phyloP scores from a whole-genome alignment of 352 stramenopile genomes.

The Salisapilia sapeloensis region DNA sequence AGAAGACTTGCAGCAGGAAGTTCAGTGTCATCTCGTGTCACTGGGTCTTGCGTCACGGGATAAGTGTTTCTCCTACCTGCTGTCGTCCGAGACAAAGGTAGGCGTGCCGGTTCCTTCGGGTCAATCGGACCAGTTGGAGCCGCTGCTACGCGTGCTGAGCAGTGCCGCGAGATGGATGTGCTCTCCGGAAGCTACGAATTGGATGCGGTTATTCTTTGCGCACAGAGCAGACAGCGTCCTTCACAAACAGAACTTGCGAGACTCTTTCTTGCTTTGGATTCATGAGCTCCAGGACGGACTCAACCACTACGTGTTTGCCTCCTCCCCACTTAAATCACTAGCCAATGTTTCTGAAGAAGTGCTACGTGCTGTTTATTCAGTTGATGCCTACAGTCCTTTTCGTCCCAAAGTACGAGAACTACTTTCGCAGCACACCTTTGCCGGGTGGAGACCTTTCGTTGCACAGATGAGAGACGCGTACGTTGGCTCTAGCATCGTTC shows the following conservation, averaged over 20 bases:
- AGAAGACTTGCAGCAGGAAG: too few relatives aligned
- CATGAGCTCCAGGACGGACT: conserved; percentile 20
- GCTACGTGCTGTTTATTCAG: conserved; percentile 39
- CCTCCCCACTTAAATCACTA: conserved; percentile 17
- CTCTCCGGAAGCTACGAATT: conserved; percentile 18
- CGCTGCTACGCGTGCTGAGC: conserved; percentile 16
- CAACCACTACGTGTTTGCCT: conserved; percentile 21
- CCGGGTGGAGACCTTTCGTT: conserved; percentile 35
- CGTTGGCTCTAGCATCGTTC: conserved; percentile 7
- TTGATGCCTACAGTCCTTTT: conserved; percentile 20
- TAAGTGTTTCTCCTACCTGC: too few relatives aligned
- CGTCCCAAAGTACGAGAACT: conserved; percentile 27
- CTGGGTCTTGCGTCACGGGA: too few relatives aligned
- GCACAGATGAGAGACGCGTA: conserved; percentile 51
- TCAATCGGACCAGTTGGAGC: conserved; percentile 16
- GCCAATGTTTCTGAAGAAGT: conserved; percentile 36
- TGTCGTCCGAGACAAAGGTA: too few relatives aligned
- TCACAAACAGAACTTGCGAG: conserved; percentile 21
- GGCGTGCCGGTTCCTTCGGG: too few relatives aligned
- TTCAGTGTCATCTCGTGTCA: too few relatives aligned
- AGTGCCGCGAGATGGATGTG: conserved; percentile 32
- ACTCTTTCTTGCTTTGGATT: conserved; percentile 25
- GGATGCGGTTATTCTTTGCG: conserved; percentile 23
- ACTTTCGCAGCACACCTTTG: conserved; percentile 24
- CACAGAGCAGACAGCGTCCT: conserved; percentile 11